These are phyloP conservation scores for Phaseolus coccineus DNA, from an alignment of 331 rosid species.

Conservation along the genomic window DNA sequence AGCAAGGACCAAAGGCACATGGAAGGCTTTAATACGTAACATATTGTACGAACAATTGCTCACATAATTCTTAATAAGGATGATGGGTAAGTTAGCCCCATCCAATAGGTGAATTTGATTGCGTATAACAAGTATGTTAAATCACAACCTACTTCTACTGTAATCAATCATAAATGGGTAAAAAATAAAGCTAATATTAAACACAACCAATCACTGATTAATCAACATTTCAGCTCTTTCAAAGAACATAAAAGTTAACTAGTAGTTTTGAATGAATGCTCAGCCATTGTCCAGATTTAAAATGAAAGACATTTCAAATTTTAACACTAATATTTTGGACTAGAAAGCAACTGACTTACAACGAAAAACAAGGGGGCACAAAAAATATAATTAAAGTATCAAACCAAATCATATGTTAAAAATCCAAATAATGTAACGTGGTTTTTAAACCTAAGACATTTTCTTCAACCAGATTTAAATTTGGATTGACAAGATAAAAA, in stretches of 20 bases:
- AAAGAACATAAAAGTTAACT: too few relatives aligned
- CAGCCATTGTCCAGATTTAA: background rate
- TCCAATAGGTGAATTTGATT: background rate
- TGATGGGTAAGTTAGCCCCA: background rate
- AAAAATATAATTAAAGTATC: background rate
- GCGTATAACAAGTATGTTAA: background rate
- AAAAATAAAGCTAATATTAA: background rate
- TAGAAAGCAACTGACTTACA: background rate
- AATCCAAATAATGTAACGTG: slow-evolving; percentile 2
- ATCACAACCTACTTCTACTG: background rate
- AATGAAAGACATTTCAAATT: slow-evolving; percentile 18
- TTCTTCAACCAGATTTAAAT: background rate
- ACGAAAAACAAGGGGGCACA: background rate
- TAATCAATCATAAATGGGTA: background rate
- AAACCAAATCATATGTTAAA: background rate
- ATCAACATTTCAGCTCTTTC: slow-evolving; percentile 11
- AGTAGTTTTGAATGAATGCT: background rate
- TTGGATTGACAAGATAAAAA: background rate
- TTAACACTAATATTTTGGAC: background rate
- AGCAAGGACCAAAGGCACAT: background rate
- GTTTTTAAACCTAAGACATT: background rate
- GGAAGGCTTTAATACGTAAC: background rate
- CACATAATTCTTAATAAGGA: background rate
- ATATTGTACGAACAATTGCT: background rate
- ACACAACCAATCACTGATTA: slow-evolving; percentile 19